Conservation (phyloP, 331 rosid species). For the Arachis monticola region DNA sequence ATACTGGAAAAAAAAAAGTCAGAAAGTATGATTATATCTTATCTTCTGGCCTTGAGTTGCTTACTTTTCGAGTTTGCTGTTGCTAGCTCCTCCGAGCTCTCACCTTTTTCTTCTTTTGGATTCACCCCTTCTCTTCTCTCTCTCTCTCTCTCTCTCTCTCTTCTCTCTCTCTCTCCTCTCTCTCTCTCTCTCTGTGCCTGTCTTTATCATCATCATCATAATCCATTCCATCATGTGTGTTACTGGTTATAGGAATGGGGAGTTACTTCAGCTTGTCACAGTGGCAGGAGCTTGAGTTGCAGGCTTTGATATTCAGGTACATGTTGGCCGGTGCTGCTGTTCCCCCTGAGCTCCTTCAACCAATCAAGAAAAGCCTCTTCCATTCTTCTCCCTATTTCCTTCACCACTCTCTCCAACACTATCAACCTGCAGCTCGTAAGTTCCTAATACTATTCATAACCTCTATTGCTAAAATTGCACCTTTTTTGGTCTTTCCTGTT, state of each 20-base stretch:
- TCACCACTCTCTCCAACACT: constrained; percentile 62
- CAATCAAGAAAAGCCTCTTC: constrained; percentile 80
- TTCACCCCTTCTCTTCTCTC: constrained; percentile 16
- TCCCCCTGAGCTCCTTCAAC: constrained; percentile 87
- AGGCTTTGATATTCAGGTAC: constrained; percentile 86
- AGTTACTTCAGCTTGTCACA: constrained; percentile 83
- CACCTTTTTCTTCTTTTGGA: constrained; percentile 29
- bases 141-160: no score
- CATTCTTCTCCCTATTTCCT: constrained; percentile 52
- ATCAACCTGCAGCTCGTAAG: constrained; percentile 73
- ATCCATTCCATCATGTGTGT: no score
- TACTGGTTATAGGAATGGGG: constrained; percentile 65
- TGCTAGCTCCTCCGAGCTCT: background rate
- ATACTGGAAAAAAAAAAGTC: background rate
- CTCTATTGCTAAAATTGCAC: background rate
- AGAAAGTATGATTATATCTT: constrained; percentile 18
- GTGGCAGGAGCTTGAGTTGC: constrained; percentile 97
- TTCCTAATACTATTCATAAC: background rate
- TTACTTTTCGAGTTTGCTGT: constrained; percentile 27
- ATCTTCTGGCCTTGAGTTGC: constrained; percentile 31
- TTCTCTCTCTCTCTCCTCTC: background rate
- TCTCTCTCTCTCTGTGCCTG: background rate
- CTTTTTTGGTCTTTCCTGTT: constrained; percentile 19
- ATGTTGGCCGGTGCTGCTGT: constrained; percentile 88
- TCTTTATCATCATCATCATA: background rate